These are phyloP conservation scores for Paecilomyces sp. DNA, from an alignment of 2,329 filamentous ascomycete species.

Conservation along the genomic window DNA sequence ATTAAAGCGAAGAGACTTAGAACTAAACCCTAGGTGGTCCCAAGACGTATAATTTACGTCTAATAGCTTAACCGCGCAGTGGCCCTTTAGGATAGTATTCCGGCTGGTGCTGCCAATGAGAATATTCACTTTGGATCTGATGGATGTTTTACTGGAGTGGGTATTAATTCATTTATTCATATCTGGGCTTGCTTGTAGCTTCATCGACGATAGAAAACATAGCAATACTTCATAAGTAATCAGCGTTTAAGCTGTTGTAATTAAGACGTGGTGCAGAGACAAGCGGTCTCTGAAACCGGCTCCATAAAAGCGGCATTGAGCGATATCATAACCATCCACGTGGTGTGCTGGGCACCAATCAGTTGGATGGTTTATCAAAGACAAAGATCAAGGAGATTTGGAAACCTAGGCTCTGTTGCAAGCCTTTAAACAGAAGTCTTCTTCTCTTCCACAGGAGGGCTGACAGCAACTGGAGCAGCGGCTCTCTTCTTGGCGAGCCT, in stretches of 20 bases:
- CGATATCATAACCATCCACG: not conserved
- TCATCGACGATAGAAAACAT: not conserved
- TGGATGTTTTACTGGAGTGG: not conserved
- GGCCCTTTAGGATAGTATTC: no score
- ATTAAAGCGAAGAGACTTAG: no score
- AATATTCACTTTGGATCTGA: not conserved
- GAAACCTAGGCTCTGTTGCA: not conserved
- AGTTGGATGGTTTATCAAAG: not conserved
- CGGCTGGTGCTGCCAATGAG: no score
- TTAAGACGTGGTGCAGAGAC: not conserved
- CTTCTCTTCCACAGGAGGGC: not conserved
- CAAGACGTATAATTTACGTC: no score
- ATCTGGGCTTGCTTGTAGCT: not conserved
- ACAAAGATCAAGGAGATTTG: not conserved
- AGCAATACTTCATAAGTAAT: not conserved
- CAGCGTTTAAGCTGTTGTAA: not conserved
- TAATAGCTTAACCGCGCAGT: no score
- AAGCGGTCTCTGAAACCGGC: not conserved
- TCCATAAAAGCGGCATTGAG: not conserved
- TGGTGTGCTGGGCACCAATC: not conserved
- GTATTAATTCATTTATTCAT: not conserved
- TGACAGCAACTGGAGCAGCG: not conserved
- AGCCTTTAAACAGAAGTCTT: not conserved
- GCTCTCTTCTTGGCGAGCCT: constrained; percentile 50
- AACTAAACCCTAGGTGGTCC: no score